A percentile compares a stretch with the other conserved stretches of the same genome.
phyloP scores from a whole-genome alignment of 805 yeast species.

The Kazachstania bromeliacearum region DNA sequence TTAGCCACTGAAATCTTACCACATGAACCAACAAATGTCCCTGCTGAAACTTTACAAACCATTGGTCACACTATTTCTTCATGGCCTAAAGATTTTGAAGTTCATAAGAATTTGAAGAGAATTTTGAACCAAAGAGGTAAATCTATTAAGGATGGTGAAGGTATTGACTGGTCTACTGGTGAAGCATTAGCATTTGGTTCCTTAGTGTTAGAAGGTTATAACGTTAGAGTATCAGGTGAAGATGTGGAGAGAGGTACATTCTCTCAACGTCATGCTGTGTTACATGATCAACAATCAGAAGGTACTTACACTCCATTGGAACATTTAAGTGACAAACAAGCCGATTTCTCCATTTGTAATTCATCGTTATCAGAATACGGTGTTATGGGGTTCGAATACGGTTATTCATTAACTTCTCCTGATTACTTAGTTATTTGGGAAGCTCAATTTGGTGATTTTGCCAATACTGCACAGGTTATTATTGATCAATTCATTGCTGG shows the following conservation, averaged over 20 bases:
- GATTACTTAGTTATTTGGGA: constrained; percentile 98
- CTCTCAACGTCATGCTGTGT: constrained; percentile 97
- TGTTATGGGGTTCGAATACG: constrained; percentile 98
- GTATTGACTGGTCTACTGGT: constrained; percentile 99
- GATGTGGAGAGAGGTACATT: constrained; percentile 99
- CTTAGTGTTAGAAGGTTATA: constrained; percentile 83
- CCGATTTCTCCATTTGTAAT: constrained; percentile 79
- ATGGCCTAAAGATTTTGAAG: constrained; percentile 79
- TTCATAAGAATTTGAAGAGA: constrained; percentile 94
- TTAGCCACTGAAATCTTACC: constrained; percentile 92
- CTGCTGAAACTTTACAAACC: constrained; percentile 56
- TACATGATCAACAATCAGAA: constrained; percentile 91
- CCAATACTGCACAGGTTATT: constrained; percentile 97
- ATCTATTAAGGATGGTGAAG: constrained; percentile 79
- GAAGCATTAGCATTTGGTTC: constrained; percentile 98
- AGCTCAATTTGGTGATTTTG: constrained; percentile 99
- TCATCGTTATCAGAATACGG: constrained; percentile 97
- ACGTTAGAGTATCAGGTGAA: constrained; percentile 96
- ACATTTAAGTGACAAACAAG: constrained; percentile 70
- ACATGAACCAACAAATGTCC: constrained; percentile 89
- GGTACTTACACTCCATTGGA: constrained; percentile 76
- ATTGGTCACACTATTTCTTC: constrained; percentile 73
- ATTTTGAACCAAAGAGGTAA: constrained; percentile 82
- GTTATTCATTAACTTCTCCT: constrained; percentile 95
- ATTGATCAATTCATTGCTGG: constrained; percentile 93